These are phyloP conservation scores for Paecilomyces dactylethromorphus DNA, from an alignment of 2,329 filamentous ascomycete genomes.

Conservation along the genomic window DNA sequence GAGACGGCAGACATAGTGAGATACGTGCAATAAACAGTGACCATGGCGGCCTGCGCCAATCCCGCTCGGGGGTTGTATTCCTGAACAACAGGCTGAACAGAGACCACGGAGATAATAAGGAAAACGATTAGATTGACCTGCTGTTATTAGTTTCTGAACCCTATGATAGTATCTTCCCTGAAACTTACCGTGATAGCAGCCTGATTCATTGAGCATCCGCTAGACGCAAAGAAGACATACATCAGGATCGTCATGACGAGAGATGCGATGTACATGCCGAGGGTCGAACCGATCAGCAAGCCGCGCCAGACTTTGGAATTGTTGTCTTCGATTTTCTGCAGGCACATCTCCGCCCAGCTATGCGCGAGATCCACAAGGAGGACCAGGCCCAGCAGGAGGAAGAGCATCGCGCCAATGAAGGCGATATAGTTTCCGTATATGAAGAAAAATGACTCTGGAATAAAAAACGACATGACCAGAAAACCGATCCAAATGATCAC, in stretches of 20 bases:
- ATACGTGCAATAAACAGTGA: slow-evolving; percentile 96
- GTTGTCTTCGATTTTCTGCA: slow-evolving; percentile 83
- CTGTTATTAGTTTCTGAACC: slow-evolving; percentile 10
- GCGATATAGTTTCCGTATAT: slow-evolving; percentile 94
- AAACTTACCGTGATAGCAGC: slow-evolving; percentile 69
- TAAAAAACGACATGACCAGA: slow-evolving; percentile 88
- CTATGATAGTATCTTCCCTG: slow-evolving; percentile 1
- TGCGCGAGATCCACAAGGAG: slow-evolving; percentile 92
- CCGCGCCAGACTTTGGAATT: slow-evolving; percentile 81
- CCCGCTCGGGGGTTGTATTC: slow-evolving; percentile 89
- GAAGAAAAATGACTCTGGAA: slow-evolving; percentile 90
- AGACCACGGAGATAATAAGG: slow-evolving; percentile 72
- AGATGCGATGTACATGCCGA: slow-evolving; percentile 88
- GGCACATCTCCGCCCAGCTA: slow-evolving; percentile 93
- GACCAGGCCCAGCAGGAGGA: slow-evolving; percentile 85
- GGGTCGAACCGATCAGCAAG: slow-evolving; percentile 81
- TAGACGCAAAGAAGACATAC: slow-evolving; percentile 88
- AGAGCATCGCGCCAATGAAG: slow-evolving; percentile 81
- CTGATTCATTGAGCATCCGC: slow-evolving; percentile 90
- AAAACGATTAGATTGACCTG: slow-evolving; percentile 79
- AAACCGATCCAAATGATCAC: slow-evolving; percentile 81
- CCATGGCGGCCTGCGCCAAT: slow-evolving; percentile 94
- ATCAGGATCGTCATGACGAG: slow-evolving; percentile 92
- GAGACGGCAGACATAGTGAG: slow-evolving; percentile 96
- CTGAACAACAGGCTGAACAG: slow-evolving; percentile 84